phyloP scores from a whole-genome alignment of 208 protist species.

The Wallacemonas collosoma region DNA sequence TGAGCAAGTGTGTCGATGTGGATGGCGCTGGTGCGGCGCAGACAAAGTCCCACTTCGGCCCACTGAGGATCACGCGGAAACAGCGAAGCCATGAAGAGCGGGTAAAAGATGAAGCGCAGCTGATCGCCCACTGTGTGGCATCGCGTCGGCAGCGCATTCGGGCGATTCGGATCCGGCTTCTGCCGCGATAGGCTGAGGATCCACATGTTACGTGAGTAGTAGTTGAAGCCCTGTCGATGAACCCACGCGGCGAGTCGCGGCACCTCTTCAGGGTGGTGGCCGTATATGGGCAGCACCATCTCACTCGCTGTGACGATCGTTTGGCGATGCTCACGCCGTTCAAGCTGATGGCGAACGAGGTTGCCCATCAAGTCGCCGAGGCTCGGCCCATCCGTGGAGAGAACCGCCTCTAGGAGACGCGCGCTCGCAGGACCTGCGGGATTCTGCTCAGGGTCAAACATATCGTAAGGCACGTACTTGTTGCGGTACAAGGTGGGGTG shows the following conservation, averaged over 20 bases:
- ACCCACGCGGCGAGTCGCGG: slow-evolving; percentile 73
- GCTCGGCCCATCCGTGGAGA: slow-evolving; percentile 71
- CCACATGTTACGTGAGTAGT: slow-evolving; percentile 77
- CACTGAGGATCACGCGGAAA: slow-evolving; percentile 80
- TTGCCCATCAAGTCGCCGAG: slow-evolving; percentile 79
- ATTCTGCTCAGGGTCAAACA: slow-evolving; percentile 74
- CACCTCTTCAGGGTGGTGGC: slow-evolving; percentile 75
- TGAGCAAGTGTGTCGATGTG: slow-evolving; percentile 78
- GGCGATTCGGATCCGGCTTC: slow-evolving; percentile 23
- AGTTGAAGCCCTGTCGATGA: slow-evolving; percentile 84
- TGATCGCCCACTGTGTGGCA: slow-evolving; percentile 74
- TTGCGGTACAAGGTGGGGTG: slow-evolving; percentile 85
- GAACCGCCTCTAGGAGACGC: slow-evolving; percentile 73
- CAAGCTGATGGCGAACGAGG: slow-evolving; percentile 79
- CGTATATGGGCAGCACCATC: slow-evolving; percentile 70
- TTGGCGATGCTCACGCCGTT: slow-evolving; percentile 75
- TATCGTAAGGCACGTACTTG: slow-evolving; percentile 84
- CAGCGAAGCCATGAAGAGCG: slow-evolving; percentile 97
- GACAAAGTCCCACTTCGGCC: slow-evolving; percentile 93
- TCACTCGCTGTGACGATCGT: slow-evolving; percentile 58
- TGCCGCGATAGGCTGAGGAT: slow-evolving; percentile 55
- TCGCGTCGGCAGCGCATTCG: slow-evolving; percentile 49
- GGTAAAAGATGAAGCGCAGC: slow-evolving; percentile 97
- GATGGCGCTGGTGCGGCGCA: slow-evolving; percentile 95
- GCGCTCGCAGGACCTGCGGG: slow-evolving; percentile 68